Conservation (phyloP, 1,284 basidiomycete species). For the Cryptococcus neoformans region DNA sequence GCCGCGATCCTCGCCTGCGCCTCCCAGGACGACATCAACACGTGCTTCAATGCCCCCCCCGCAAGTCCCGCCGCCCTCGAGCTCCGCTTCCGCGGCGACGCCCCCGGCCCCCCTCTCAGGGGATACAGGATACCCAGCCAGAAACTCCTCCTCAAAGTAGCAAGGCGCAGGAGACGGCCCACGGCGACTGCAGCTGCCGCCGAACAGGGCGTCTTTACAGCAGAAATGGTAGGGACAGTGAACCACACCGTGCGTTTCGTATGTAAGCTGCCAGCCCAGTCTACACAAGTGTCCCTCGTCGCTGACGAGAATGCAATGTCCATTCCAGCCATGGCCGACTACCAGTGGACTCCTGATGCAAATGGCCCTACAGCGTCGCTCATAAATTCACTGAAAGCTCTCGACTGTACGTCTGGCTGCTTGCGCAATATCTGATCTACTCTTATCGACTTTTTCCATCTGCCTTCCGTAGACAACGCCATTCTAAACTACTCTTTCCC, state of each 20-base stretch:
- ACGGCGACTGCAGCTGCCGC: too few relatives aligned
- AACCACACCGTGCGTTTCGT: constrained; percentile 53
- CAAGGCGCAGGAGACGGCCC: constrained; percentile 59
- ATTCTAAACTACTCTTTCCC: constrained; percentile 63
- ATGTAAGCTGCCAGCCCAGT: constrained; percentile 10
- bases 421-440: neutral
- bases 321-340: constrained; percentile 81
- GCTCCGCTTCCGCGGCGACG: constrained; percentile 63
- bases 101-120: constrained; percentile 69
- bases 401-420: constrained; percentile 59
- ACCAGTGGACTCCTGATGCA: constrained; percentile 73
- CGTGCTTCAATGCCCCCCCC: constrained; percentile 57
- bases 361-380: constrained; percentile 67
- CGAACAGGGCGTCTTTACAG: constrained; percentile 66
- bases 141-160: constrained; percentile 74
- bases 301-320: neutral
- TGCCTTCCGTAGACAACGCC: constrained; percentile 58
- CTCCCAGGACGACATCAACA: constrained; percentile 65
- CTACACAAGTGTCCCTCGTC: neutral
- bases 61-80: constrained; percentile 62
- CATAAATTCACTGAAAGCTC: constrained; percentile 55
- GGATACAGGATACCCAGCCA: constrained; percentile 71
- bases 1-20: constrained; percentile 64
- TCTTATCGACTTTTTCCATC: neutral
- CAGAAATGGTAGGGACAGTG: constrained; percentile 70